phyloP scores from a whole-genome alignment of 2,329 filamentous ascomycete genomes.

The Hypomyces rosellus region DNA sequence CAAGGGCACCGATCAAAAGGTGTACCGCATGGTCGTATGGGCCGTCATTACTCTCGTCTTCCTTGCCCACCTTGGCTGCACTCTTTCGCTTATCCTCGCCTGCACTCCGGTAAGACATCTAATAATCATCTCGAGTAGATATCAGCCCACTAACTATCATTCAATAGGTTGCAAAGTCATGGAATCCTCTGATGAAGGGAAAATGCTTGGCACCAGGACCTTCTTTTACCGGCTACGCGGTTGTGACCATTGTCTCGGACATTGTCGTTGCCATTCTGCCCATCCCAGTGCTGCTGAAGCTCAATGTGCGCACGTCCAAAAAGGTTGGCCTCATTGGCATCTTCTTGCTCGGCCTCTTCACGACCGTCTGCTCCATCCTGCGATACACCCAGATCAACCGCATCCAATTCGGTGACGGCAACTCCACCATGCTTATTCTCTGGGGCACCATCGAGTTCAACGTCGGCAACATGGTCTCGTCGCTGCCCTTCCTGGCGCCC shows the following conservation, averaged over 20 bases:
- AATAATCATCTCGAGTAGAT: neutral
- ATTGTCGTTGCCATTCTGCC: slow-evolving; percentile 44
- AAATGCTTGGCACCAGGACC: slow-evolving; percentile 40
- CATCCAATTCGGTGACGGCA: slow-evolving; percentile 44
- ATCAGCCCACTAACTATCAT: neutral
- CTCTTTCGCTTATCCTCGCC: slow-evolving; percentile 43
- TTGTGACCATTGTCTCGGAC: slow-evolving; percentile 46
- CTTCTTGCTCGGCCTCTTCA: slow-evolving; percentile 48
- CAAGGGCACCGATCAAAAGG: slow-evolving; percentile 38
- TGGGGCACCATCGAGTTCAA: slow-evolving; percentile 55
- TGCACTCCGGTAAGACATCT: slow-evolving; percentile 38
- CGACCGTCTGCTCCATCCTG: slow-evolving; percentile 48
- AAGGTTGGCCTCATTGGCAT: slow-evolving; percentile 46
- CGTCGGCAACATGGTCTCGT: slow-evolving; percentile 45
- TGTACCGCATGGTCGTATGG: slow-evolving; percentile 41
- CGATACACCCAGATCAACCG: slow-evolving; percentile 45
- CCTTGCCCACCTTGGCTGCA: slow-evolving; percentile 41
- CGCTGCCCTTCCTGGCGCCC: slow-evolving; percentile 39
- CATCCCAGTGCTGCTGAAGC: slow-evolving; percentile 41
- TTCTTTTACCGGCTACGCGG: slow-evolving; percentile 46
- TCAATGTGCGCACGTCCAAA: slow-evolving; percentile 42
- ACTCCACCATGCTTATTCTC: slow-evolving; percentile 49
- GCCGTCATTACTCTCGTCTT: slow-evolving; percentile 36
- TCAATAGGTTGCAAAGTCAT: slow-evolving; percentile 35
- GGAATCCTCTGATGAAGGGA: slow-evolving; percentile 35